phyloP scores from a whole-genome alignment of 805 yeast genomes.

The Lachancea cidri region DNA sequence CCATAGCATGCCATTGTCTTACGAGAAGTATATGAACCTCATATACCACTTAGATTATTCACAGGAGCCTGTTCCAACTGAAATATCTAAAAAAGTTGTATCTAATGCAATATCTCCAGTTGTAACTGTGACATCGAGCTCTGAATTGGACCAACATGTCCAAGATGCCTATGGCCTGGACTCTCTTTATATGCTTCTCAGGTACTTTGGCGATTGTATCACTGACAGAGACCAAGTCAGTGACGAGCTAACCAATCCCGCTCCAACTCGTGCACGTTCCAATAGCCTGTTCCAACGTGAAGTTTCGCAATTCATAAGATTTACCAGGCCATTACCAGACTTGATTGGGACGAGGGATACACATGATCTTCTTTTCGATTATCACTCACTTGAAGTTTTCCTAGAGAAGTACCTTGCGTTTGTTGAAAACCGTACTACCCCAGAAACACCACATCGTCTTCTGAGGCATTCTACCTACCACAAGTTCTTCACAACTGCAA shows the following conservation, averaged over 20 bases:
- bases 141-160: constrained; percentile 26
- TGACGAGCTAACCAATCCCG: neutral
- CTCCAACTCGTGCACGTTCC: constrained; percentile 24
- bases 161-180: constrained; percentile 23
- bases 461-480: constrained; percentile 49
- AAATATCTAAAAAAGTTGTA: constrained; percentile 29
- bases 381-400: constrained; percentile 36
- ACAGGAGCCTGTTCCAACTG: constrained; percentile 27
- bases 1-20: constrained; percentile 14
- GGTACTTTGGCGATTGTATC: constrained; percentile 32
- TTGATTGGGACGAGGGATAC: constrained; percentile 24
- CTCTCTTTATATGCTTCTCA: constrained; percentile 27
- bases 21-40: constrained; percentile 30
- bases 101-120: constrained; percentile 33
- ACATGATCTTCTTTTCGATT: constrained; percentile 28
- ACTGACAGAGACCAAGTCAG: constrained; percentile 30
- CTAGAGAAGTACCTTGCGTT: constrained; percentile 31
- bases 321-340: constrained; percentile 38
- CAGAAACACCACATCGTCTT: constrained; percentile 25
- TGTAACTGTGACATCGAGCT: constrained; percentile 28
- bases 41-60: constrained; percentile 24
- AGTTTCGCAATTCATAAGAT: constrained; percentile 44
- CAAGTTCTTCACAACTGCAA: constrained; percentile 47
- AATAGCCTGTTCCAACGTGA: constrained; percentile 31
- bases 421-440: constrained; percentile 23